Evolutionary conservation across 2,329 filamentous ascomycete genomes (phyloP).

Genomic region (Leptographium radiaticola): DNA sequence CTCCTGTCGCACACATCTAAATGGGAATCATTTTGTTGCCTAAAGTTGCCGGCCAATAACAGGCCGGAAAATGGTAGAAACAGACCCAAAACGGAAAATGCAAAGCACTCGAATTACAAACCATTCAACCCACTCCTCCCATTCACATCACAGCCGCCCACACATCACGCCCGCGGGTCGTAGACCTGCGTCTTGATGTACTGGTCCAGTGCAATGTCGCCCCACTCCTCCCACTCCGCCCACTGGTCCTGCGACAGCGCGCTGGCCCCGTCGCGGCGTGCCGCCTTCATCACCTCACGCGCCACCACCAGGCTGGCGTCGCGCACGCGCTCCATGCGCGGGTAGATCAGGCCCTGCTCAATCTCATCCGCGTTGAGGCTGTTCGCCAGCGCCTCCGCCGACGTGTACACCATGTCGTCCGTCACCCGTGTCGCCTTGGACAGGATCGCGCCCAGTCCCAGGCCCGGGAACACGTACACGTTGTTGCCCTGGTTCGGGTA

Average conservation of each 20-base stretch:
- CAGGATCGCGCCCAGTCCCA: conserved; percentile 86
- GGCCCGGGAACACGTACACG: conserved; percentile 90
- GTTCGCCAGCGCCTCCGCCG: conserved; percentile 66
- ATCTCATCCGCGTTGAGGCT: conserved; percentile 72
- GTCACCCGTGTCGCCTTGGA: conserved; percentile 78
- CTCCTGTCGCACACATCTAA: not conserved
- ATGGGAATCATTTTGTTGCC: not conserved
- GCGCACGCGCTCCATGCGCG: conserved; percentile 77
- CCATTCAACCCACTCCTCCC: not conserved
- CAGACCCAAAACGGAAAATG: not conserved
- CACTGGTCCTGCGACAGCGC: conserved; percentile 54
- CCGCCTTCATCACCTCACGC: conserved; percentile 84
- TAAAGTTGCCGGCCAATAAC: not conserved
- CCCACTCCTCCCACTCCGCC: conserved; percentile 61
- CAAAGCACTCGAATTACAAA: not conserved
- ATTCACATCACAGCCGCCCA: not conserved
- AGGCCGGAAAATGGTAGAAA: not conserved
- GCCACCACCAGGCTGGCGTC: conserved; percentile 80
- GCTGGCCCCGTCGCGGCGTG: conserved; percentile 69
- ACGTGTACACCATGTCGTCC: conserved; percentile 94
- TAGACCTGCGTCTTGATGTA: conserved; percentile 50
- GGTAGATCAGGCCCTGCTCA: conserved; percentile 77
- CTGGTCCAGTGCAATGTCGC: conserved; percentile 45
- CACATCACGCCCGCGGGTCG: conserved; percentile 29
- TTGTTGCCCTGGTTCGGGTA: conserved; percentile 76